Conservation (phyloP, 768 basidiomycete genomes). For the Rhodotorula paludigena region DNA sequence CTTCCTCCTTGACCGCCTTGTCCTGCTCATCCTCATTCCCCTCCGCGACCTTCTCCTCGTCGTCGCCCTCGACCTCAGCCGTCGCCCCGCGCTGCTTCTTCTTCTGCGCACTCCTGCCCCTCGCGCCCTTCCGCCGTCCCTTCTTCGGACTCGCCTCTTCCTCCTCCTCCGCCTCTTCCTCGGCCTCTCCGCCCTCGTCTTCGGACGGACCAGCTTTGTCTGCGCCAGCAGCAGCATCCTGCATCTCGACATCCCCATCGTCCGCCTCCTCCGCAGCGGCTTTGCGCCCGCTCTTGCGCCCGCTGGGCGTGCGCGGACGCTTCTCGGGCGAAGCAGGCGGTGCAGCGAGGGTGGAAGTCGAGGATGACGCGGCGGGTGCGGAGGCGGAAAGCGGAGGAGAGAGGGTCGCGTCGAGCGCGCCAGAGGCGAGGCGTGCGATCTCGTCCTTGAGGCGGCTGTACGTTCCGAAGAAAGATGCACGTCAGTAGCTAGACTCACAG, state of each 20-base stretch:
- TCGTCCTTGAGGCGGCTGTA: not conserved
- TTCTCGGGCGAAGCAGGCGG: not conserved
- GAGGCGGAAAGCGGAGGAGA: not conserved
- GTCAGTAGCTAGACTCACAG: not conserved
- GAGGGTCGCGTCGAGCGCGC: not conserved
- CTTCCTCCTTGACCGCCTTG: not conserved
- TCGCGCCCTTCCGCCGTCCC: not conserved
- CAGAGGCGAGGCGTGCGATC: too few species aligned
- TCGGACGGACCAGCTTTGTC: too few species aligned
- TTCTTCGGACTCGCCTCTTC: not conserved
- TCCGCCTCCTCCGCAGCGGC: not conserved
- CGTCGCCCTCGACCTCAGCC: not conserved
- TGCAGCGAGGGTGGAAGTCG: not conserved
- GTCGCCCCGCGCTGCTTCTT: not conserved
- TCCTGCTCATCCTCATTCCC: not conserved
- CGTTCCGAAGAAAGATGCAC: not conserved
- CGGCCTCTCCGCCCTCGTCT: not conserved
- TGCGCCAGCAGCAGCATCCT: not conserved
- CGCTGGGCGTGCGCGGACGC: not conserved
- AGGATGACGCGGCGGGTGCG: not conserved
- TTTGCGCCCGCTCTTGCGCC: constrained; percentile 8
- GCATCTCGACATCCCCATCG: not conserved
- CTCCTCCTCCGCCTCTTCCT: not conserved
- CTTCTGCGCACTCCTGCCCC: not conserved
- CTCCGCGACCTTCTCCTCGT: not conserved